Evolutionary conservation across 2,329 filamentous ascomycete species (phyloP).

Genomic region (Myriosclerotinia curreyana): DNA sequence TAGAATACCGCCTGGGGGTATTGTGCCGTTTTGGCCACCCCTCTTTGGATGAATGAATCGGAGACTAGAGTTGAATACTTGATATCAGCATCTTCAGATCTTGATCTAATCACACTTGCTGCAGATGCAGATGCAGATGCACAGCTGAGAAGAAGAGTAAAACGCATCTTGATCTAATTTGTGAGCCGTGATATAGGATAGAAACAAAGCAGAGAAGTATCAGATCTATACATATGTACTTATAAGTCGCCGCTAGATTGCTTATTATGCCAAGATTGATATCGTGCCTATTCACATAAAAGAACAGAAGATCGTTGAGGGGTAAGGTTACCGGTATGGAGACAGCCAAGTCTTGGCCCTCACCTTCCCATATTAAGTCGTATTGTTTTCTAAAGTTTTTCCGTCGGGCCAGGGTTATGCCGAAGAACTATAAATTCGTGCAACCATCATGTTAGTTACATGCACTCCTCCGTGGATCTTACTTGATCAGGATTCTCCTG

Average conservation of each 20-base stretch:
- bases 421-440: background rate
- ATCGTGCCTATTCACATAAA: background rate
- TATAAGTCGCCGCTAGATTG: background rate
- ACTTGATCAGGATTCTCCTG: background rate
- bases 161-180: constrained; percentile 1
- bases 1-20: constrained; percentile 21
- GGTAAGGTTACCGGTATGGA: background rate
- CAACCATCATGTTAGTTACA: background rate
- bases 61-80: constrained; percentile 18
- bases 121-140: background rate
- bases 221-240: background rate
- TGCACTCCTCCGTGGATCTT: background rate
- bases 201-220: background rate
- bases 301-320: background rate
- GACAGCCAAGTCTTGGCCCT: background rate
- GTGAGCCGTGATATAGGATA: background rate
- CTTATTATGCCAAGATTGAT: background rate
- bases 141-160: constrained; percentile 4
- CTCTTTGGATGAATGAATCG: constrained; percentile 18
- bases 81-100: background rate
- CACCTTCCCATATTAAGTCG: background rate
- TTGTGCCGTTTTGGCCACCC: constrained; percentile 4
- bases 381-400: constrained; percentile 6
- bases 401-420: constrained; percentile 3
- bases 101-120: constrained; percentile 1